Percentiles rank a stretch among this genome's conserved stretches.
Conservation (phyloP, 2,329 filamentous ascomycete genomes). For the Fusarium concolor region DNA sequence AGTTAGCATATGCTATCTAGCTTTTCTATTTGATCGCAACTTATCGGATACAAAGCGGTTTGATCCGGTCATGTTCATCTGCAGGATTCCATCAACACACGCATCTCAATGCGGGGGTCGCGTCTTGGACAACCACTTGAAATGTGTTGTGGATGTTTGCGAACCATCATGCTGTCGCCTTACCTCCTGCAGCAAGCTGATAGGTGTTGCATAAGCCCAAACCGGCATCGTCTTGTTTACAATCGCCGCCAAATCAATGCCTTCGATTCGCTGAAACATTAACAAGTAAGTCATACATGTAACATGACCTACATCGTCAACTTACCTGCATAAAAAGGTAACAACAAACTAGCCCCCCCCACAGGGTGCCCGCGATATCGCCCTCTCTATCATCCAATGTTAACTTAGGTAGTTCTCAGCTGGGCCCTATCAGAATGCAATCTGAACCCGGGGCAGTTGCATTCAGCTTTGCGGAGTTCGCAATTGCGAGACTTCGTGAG, state of each 20-base stretch:
- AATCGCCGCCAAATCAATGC: conserved; percentile 10
- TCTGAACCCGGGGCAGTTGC: conserved; percentile 14
- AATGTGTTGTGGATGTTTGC: conserved; percentile 24
- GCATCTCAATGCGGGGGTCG: conserved; percentile 22
- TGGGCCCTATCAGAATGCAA: conserved; percentile 3
- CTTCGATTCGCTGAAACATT: conserved; percentile 22
- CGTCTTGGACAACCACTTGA: conserved; percentile 30
- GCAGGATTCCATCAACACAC: conserved; percentile 8
- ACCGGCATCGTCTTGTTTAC: conserved; percentile 35
- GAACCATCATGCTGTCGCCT: conserved; percentile 37
- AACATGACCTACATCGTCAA: conserved; percentile 31
- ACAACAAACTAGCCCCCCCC: neutral
- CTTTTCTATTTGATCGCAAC: neutral
- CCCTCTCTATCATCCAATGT: conserved; percentile 2
- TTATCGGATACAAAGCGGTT: conserved; percentile 9
- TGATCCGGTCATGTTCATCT: conserved; percentile 14
- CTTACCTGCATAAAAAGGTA: neutral
- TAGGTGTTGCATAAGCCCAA: conserved; percentile 12
- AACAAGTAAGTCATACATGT: conserved; percentile 35
- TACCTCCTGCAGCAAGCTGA: conserved; percentile 17
- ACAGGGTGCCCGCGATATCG: conserved; percentile 3
- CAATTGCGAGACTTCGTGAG: conserved; percentile 27
- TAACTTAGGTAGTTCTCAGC: neutral
- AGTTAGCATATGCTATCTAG: neutral
- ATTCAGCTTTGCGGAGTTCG: conserved; percentile 32